phyloP scores from a whole-genome alignment of 1,139 yeast species.

The Pichia sp. region DNA sequence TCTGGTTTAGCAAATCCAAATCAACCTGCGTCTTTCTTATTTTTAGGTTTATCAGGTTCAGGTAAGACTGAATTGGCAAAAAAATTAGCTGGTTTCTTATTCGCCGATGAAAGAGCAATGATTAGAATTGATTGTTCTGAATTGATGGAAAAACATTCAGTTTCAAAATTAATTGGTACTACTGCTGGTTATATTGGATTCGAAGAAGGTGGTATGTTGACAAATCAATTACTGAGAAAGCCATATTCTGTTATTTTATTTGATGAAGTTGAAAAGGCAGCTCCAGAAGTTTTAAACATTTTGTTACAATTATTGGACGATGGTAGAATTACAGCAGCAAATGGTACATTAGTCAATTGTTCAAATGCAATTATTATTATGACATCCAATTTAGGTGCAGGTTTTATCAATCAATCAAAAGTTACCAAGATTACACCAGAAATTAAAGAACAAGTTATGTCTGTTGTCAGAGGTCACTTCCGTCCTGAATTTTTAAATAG shows the following conservation, averaged over 20 bases:
- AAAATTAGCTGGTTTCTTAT: slow-evolving; percentile 90
- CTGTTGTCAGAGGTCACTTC: slow-evolving; percentile 81
- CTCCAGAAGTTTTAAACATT: slow-evolving; percentile 93
- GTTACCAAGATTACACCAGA: slow-evolving; percentile 58
- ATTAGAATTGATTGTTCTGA: slow-evolving; percentile 97
- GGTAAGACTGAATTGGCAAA: slow-evolving; percentile 98
- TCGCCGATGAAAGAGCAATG: slow-evolving; percentile 94
- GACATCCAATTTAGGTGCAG: slow-evolving; percentile 98
- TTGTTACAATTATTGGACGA: slow-evolving; percentile 90
- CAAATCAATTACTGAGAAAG: slow-evolving; percentile 83
- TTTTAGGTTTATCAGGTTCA: slow-evolving; percentile 93
- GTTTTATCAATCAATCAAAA: slow-evolving; percentile 66
- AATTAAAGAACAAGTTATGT: slow-evolving; percentile 76
- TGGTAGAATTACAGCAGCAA: slow-evolving; percentile 91
- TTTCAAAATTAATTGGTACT: slow-evolving; percentile 90
- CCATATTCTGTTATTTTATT: slow-evolving; percentile 93
- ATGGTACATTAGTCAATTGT: slow-evolving; percentile 89
- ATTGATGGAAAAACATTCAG: slow-evolving; percentile 90
- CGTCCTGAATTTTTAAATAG: slow-evolving; percentile 97
- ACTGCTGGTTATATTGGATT: slow-evolving; percentile 98
- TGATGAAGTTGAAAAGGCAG: slow-evolving; percentile 99
- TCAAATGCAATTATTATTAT: slow-evolving; percentile 88
- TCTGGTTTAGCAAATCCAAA: slow-evolving; percentile 96
- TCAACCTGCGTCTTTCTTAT: slow-evolving; percentile 93
- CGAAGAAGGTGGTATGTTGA: slow-evolving; percentile 94